phyloP scores from a whole-genome alignment of 306 rosid genomes.

The Leucaena leucocephala region DNA sequence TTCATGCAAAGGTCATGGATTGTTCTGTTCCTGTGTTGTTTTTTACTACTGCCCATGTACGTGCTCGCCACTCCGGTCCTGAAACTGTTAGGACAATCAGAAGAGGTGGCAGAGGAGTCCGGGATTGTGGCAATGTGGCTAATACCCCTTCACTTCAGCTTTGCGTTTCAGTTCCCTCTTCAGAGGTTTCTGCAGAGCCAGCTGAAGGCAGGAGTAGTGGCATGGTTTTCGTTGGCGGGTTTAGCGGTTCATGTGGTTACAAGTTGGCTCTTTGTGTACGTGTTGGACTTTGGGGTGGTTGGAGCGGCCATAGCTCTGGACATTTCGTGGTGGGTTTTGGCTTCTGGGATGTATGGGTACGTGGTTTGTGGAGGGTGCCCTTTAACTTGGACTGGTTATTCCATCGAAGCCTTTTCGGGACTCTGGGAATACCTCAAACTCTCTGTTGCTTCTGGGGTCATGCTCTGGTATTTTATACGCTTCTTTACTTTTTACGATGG shows the following conservation, averaged over 20 bases:
- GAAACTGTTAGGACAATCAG: neutral
- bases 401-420: neutral
- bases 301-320: neutral
- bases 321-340: constrained; percentile 6
- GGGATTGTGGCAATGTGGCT: constrained; percentile 58
- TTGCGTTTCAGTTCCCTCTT: constrained; percentile 75
- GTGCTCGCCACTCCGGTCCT: neutral
- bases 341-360: neutral
- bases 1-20: neutral
- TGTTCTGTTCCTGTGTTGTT: neutral
- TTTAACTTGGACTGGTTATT: neutral
- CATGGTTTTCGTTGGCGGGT: neutral
- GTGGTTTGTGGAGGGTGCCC: neutral
- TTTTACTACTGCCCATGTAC: neutral
- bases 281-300: neutral
- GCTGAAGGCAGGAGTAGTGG: constrained; percentile 46
- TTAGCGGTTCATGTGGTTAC: neutral
- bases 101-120: neutral
- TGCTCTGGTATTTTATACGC: neutral
- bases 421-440: neutral
- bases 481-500: neutral
- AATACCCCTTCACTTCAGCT: constrained; percentile 80
- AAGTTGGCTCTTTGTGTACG: neutral
- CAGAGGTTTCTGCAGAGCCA: constrained; percentile 78
- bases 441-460: neutral